Conservation (phyloP, 306 rosid species). For the Inga leiocalycina region DNA sequence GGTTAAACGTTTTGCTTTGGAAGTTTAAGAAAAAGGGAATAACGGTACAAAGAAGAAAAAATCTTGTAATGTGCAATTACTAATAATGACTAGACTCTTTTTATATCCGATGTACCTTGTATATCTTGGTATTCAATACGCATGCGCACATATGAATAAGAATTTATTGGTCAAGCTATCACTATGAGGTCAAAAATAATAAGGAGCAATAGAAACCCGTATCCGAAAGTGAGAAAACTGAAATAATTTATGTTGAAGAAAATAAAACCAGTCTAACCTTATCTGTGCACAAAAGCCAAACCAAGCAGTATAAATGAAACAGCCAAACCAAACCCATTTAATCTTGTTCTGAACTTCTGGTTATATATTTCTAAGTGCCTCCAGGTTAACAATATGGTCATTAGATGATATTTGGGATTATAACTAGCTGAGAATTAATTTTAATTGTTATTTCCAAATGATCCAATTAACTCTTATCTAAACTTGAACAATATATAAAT, state of each 20-base stretch:
- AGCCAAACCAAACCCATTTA: background rate
- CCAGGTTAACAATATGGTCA: background rate
- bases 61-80: background rate
- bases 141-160: background rate
- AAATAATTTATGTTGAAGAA: background rate
- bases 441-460: background rate
- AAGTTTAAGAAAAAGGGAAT: background rate
- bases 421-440: background rate
- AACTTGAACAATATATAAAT: background rate
- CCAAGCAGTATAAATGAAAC: background rate
- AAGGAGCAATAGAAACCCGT: background rate
- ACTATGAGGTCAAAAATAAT: background rate
- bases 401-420: slow-evolving; percentile 3
- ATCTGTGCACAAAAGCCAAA: background rate
- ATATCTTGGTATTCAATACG: background rate
- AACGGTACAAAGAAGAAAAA: background rate
- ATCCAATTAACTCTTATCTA: background rate
- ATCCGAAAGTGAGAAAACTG: background rate
- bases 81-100: background rate
- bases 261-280: background rate
- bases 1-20: background rate
- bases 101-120: background rate
- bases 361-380: background rate
- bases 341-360: background rate
- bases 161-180: background rate